Evolutionary conservation across 495 filamentous ascomycete species (phyloP), one percentile per base, ranked within the genome.

Genomic region (Talaromyces liani): DNA sequence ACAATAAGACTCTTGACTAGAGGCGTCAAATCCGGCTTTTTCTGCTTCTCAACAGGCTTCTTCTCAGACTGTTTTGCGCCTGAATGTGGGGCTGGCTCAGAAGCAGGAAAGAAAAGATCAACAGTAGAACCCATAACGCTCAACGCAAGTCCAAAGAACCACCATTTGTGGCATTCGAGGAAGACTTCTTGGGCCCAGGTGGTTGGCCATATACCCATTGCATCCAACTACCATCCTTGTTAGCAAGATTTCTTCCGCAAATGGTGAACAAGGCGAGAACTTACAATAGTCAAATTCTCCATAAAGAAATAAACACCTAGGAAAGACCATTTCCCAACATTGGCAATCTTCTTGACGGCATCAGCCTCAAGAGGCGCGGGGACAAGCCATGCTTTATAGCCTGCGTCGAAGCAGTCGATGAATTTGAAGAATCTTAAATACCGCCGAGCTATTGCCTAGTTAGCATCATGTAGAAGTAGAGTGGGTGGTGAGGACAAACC

Each of bases 371-470:
- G 24, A 0, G 60, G 18, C 12, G 45, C 41, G 6, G 60, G 60
- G 6, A 36, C 45, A 24, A 51, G 60, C 60, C 60, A 62, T 8
- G 60, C 47, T 22, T 10, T 31, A 12, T 62, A 54, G 2, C 60
- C 84, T 5, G 73, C 72, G 39, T 73, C 57, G 66, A 90, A 88
- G n/a, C 73, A 75, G 12, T 85, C 85, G 4, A 88, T 72, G 70
- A 86, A 88, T 34, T 82, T 80, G 66, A 87, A 88, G 62, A 87
- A 74, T 25, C 87, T 80, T 70, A 90, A 79, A 72, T 77, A 87
- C 7, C 85, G 77, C 25, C 87, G 73, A 9, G 78, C 81, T 70
- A 20, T 29, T 58, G 10, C 10, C 20, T 2, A 56, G 31, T 29
- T 24, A 57, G 62, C 22, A 24, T 24, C 22, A 24, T n/a, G n/a